phyloP scores from a whole-genome alignment of 1,284 basidiomycete genomes.

The Ustilago cynodontis region DNA sequence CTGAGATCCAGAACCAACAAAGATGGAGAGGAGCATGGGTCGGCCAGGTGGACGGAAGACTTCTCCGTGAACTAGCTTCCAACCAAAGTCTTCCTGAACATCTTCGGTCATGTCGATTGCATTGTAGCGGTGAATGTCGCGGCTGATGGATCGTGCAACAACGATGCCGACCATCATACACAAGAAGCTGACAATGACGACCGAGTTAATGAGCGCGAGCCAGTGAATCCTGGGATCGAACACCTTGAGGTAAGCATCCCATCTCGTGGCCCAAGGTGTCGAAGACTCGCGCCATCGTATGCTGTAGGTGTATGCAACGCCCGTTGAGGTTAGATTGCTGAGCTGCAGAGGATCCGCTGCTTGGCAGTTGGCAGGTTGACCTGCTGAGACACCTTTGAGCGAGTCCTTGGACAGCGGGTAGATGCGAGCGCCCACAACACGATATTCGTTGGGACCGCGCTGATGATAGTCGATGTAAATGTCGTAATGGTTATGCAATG shows the following conservation, averaged over 20 bases:
- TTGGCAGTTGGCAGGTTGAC: conserved; percentile 47
- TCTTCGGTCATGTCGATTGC: conserved; percentile 93
- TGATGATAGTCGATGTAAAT: conserved; percentile 68
- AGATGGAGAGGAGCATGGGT: conserved; percentile 81
- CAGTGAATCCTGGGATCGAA: conserved; percentile 72
- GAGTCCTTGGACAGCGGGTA: conserved; percentile 59
- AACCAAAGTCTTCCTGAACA: conserved; percentile 97
- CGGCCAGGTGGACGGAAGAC: conserved; percentile 88
- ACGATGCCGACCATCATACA: conserved; percentile 91
- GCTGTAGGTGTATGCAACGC: conserved; percentile 89
- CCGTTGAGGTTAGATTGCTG: conserved; percentile 75
- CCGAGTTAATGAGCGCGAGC: conserved; percentile 93
- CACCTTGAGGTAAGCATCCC: conserved; percentile 83
- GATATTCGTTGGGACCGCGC: conserved; percentile 60
- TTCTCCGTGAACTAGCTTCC: conserved; percentile 96
- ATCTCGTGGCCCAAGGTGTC: conserved; percentile 83
- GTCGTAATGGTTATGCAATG: conserved; percentile 67
- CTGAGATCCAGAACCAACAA: conserved; percentile 91
- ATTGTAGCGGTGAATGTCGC: conserved; percentile 96
- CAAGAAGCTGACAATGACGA: conserved; percentile 80
- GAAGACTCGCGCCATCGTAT: conserved; percentile 89
- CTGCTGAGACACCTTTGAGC: conserved; percentile 32
- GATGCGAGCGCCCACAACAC: conserved; percentile 67
- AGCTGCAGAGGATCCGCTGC: conserved; percentile 54
- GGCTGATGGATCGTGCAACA: conserved; percentile 84